Percentiles rank a stretch among this genome's conserved stretches.
These are phyloP conservation scores for Cercis canadensis DNA, from an alignment of 306 rosid genomes.

Conservation along the genomic window DNA sequence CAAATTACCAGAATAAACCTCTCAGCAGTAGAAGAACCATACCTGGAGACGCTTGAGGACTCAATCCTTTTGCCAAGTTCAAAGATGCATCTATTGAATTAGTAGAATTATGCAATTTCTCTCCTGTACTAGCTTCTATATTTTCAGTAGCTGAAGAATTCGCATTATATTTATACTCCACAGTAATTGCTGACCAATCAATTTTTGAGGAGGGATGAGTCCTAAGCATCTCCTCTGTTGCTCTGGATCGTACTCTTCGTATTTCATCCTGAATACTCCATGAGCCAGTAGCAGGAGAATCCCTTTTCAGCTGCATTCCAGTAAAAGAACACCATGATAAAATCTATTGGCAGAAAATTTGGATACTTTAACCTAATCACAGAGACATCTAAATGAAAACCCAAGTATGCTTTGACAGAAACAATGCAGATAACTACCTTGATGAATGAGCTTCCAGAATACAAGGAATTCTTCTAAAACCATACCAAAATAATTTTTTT, in stretches of 20 bases:
- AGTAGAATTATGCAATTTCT: constrained; percentile 41
- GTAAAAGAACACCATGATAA: constrained; percentile 30
- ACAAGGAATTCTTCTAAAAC: constrained; percentile 17
- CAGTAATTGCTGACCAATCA: constrained; percentile 64
- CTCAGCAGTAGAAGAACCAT: constrained; percentile 32
- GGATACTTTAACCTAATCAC: constrained; percentile 11
- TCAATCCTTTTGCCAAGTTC: constrained; percentile 41
- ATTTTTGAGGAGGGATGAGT: constrained; percentile 72
- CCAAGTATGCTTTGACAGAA: constrained; percentile 18
- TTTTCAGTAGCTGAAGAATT: constrained; percentile 50
- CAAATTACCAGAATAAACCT: constrained; percentile 30
- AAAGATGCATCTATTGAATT: constrained; percentile 44
- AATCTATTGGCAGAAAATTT: constrained; percentile 25
- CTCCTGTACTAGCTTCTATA: constrained; percentile 44
- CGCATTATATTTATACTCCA: constrained; percentile 52
- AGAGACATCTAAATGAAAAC: constrained; percentile 1
- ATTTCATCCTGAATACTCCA: constrained; percentile 99
- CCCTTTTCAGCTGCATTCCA: constrained; percentile 74
- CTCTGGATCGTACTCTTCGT: constrained; percentile 87
- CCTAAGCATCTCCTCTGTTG: constrained; percentile 92
- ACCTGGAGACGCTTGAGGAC: constrained; percentile 50
- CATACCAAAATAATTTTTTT: neutral
- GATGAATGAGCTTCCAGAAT: constrained; percentile 26
- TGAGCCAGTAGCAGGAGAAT: constrained; percentile 68
- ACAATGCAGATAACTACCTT: constrained; percentile 22